phyloP scores from a whole-genome alignment of 352 stramenopile species.

The Globisporangium irregulare region DNA sequence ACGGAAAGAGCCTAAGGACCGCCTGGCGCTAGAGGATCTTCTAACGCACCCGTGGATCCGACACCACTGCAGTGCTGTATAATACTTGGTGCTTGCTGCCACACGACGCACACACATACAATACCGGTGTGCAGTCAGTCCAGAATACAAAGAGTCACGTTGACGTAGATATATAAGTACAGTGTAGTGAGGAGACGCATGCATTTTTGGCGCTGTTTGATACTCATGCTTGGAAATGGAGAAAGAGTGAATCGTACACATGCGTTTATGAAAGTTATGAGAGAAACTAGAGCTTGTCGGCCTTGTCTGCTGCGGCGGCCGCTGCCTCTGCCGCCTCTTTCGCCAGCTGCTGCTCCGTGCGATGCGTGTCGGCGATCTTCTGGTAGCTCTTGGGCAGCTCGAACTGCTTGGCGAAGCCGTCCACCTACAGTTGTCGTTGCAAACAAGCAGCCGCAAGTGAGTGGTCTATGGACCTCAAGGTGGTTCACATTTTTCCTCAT shows the following conservation, averaged over 20 bases:
- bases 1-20: slow-evolving; percentile 93
- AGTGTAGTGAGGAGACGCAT: background rate
- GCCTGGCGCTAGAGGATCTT: slow-evolving; percentile 91
- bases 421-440: slow-evolving; percentile 25
- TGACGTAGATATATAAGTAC: slow-evolving; percentile 8
- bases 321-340: slow-evolving; percentile 24
- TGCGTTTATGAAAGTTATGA: background rate
- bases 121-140: background rate
- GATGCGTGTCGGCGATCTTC: slow-evolving; percentile 60
- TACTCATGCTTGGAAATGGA: slow-evolving; percentile 1
- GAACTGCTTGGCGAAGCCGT: slow-evolving; percentile 76
- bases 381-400: slow-evolving; percentile 63
- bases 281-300: slow-evolving; percentile 7
- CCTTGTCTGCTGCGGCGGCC: slow-evolving; percentile 19
- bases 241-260: background rate
- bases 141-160: background rate
- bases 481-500: background rate
- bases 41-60: slow-evolving; percentile 96
- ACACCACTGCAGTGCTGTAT: slow-evolving; percentile 44
- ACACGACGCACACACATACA: background rate
- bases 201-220: slow-evolving; percentile 7
- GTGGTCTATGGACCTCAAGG: background rate
- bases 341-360: slow-evolving; percentile 28
- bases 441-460: background rate
- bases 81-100: background rate